Base-by-base conservation (phyloP, 345 rosid species). In the Salix koriyanagi region DNA sequence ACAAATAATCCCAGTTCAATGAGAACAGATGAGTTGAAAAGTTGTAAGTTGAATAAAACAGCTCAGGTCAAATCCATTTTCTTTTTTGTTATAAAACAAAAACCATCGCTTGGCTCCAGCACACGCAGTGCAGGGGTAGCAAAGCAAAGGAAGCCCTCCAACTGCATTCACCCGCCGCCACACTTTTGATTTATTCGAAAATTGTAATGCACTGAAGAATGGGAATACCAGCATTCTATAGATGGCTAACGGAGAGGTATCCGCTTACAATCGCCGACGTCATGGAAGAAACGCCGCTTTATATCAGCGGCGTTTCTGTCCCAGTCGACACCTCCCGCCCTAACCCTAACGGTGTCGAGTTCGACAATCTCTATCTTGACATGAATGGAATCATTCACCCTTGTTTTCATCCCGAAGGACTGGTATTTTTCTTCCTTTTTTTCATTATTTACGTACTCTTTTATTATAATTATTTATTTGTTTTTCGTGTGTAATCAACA, bases 361-460 rank as follows among this genome's bases (percentile, higher is more conserved):
- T 61, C 44, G 86, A 83, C 70, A 83, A 83, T 60, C 83, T 83
- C 37, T 79, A 77, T 70, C 76, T 83, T 60, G 86, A 83, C 79
- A 70, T 83, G 83, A 83, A 80, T 34, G 79, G 81, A 58, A 80
- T 83, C 25, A 80, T 83, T 42, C 86, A 83, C 75, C 86, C 83
- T 65, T 83, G 86, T 67, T 83, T 83, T 65, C 83, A 83, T 65
- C 81, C 86, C 14, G 73, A 79, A 74, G 76, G 54, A 21, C 48
- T 73, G 62, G 86, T 79, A 48, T n/a, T 52, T 65, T 16, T 32
- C 15, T 41, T 2, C 23, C 15, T 41, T 2, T 72, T 66, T 67
- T n/a, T 11, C 6, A 14, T 44, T 58, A 6, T 15, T 32, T 19
- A 26, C 28, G 11, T 26, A 37, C 23, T 65, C 13, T 32, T 4